Evolutionary conservation across 306 rosid species (phyloP), one percentile per base, ranked within the genome.

Genomic region (Medicago arabica): DNA sequence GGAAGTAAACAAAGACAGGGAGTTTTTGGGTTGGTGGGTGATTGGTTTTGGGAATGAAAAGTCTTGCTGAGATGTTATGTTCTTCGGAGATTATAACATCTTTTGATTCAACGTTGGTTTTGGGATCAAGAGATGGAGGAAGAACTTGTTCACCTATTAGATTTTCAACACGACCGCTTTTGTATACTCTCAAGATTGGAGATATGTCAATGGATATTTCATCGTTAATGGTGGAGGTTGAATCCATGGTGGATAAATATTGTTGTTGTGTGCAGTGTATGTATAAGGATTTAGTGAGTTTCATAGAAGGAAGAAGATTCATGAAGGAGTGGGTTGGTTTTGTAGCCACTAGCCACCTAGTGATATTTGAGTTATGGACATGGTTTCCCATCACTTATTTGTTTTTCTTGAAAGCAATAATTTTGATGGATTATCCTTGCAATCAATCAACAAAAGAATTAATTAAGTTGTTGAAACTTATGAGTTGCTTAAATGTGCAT

Each of bases 1-100:
- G 98, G 19, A 87, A 46, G 72, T 90, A 90, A 8, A 90, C 67
- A 0, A 93, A 47, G 4, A 93, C 74, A 44, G 98, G 98, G 50
- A 93, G 87, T 78, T 89, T 89, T 8, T 66, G 76, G 6, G 51
- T 25, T n/a, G 50, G 78, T 9, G 70, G 81, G 14, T 49, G 51
- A 5, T 15, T 31, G 17, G 67, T 7, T 67, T 79, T 87, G 39
- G 97, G 93, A 31, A 84, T 44, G 89, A 61, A 93, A 50, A 91
- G 63, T 49, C 98, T 81, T 0, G 76, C 96, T 3, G 90, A 82
- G 12, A 93, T 70, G 49, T 82, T 82, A 3, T 90, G 67, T 54
- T 87, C 78, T 3, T 84, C 23, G 0, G 90, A 89, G 77, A 93
- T 87, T 3, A 83, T 69, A n/a, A 82, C 84, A 38, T 93, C 98